phyloP scores from a whole-genome alignment of 2,329 filamentous ascomycete genomes.

The Davidsoniella eucalypti region DNA sequence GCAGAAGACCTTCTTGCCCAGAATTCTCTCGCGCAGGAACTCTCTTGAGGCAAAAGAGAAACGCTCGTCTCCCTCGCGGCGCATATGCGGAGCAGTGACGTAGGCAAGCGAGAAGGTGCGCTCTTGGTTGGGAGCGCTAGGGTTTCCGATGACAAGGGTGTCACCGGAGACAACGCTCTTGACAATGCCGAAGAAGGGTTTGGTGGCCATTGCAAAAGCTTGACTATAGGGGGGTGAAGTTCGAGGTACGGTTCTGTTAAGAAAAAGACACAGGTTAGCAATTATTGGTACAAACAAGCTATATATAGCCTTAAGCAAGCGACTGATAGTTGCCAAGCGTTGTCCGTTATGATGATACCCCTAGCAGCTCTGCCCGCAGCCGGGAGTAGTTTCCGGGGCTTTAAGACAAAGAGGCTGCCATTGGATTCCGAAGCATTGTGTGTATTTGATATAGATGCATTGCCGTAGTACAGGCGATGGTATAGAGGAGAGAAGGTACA shows the following conservation, averaged over 20 bases:
- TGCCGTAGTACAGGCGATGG: no score
- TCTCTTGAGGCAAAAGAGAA: conserved; percentile 92
- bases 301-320: neutral
- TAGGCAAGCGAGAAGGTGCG: conserved; percentile 81
- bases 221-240: no score
- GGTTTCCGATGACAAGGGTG: conserved; percentile 68
- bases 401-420: no score
- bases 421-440: no score
- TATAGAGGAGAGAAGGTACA: no score
- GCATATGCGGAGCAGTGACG: conserved; percentile 73
- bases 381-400: no score
- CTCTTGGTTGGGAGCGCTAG: conserved; percentile 68
- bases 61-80: conserved; percentile 78
- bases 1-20: conserved; percentile 80
- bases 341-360: no score
- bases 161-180: conserved; percentile 93
- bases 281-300: neutral
- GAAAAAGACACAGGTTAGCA: neutral
- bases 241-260: no score
- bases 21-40: conserved; percentile 65
- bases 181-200: conserved; percentile 53
- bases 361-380: no score
- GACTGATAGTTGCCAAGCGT: no score
- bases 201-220: conserved; percentile 16
- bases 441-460: no score